Evolutionary conservation across 2,329 filamentous ascomycete species (phyloP), one percentile per base, ranked within the genome.

Genomic region (Sclerotinia subarctica): DNA sequence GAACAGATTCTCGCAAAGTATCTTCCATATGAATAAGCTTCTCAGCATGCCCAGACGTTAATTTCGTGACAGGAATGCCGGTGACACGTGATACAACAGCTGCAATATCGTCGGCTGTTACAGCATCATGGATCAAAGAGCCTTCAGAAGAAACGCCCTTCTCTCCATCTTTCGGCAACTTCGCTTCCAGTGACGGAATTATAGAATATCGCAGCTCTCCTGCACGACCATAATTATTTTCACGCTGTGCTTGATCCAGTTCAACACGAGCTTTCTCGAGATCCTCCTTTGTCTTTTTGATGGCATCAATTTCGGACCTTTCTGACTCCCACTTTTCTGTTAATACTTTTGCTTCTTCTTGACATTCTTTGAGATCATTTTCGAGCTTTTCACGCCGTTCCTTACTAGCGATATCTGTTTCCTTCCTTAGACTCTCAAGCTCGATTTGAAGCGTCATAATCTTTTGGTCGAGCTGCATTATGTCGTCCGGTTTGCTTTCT

Each of bases 371-470:
- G 26, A 98, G 80, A 10, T 90, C 90, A 65, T 85, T 82, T 77
- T 98, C 90, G 0, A 98, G 85, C 76, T 94, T 94, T 74, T 96
- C 91, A 29, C 93, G 86, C 24, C 95, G 88, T 79, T 98, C 95
- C 73, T 89, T 89, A 76, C 93, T 97, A 24, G 91, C 89, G 60
- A 97, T 84, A 73, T 99, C 95, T 15, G 89, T 96, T 78, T 99
- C 95, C 75, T 98, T 98, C 63, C 94, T 87, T 53, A 99, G 81
- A 70, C 93, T 97, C 77, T 98, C 95, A 0, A 98, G 84, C 78
- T 99, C 94, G 71, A 99, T 98, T 77, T 97, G 94, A 19, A 98
- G 93, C 0, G 94, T 98, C 87, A 97, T 96, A 69, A 98, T 97
- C 75, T 94, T 92, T 70, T 96, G 91, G 75, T 98, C 94, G 1